Base-by-base conservation (phyloP, 2,329 filamentous ascomycete species). In the Hawksworthiomyces lignivorus region DNA sequence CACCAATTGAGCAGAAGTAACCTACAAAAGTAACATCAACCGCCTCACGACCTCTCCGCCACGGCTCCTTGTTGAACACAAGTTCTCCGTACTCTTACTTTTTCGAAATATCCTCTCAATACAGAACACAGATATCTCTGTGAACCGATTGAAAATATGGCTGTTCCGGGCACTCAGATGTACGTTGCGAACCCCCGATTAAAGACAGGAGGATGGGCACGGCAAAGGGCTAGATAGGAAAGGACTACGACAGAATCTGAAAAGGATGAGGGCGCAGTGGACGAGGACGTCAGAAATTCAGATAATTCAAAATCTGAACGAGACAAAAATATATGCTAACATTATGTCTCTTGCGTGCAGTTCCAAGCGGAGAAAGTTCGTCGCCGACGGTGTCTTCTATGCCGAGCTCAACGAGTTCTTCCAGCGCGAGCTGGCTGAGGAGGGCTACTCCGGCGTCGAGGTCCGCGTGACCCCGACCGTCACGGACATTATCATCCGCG, bases 371-470 rank as follows among this genome's bases (percentile, higher is more conserved):
- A 86, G 85, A 80, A 90, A 90, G 82, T 90, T 89, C 77, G 84
- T 90, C 68, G 86, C 84, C 59, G 92, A 98, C 74, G 92, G 92
- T 83, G 92, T 98, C 65, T 98, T 98, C 87, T 98, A 96, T 75
- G 92, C 92, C 78, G 92, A 98, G 77, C 78, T 98, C 73, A 98
- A 98, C 84, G 92, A 98, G 79, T 98, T 98, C 85, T 98, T 98
- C 87, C 92, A 97, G 82, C 90, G 92, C 72, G 92, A 98, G 77
- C 80, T 98, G 68, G 92, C 92, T 68, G 92, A 98, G 83, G 94
- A 98, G 78, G 92, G 92, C 62, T 98, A 98, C 83, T 98, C 92
- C 45, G 92, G 92, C 69, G 92, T 98, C 70, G 94, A 98, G 79
- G 92, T 98, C 76, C 87, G 94, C 79, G 92, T 98, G 62, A 98